Evolutionary conservation across 2,329 filamentous ascomycete genomes (phyloP).

Genomic region (Pseudogymnoascus sp.): DNA sequence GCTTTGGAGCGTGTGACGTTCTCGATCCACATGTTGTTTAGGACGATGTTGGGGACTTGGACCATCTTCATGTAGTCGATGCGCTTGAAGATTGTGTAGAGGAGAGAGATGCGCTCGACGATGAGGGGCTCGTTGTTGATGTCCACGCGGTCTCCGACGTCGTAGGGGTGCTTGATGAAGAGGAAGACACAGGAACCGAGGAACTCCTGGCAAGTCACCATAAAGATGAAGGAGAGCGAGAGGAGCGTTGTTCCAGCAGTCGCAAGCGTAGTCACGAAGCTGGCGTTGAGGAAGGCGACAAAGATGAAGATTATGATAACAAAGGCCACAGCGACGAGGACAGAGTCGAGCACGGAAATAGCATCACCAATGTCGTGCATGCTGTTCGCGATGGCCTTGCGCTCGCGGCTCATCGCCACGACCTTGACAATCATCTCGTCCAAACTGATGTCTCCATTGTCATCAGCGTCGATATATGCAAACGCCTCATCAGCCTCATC

Average conservation of each 20-base stretch:
- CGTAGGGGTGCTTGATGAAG: constrained; percentile 96
- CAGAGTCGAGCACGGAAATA: constrained; percentile 79
- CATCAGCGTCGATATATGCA: constrained; percentile 68
- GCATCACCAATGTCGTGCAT: constrained; percentile 98
- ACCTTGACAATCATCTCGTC: constrained; percentile 88
- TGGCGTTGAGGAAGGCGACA: constrained; percentile 81
- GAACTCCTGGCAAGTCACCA: constrained; percentile 84
- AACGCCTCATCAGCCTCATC: constrained; percentile 83
- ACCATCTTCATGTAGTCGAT: constrained; percentile 72
- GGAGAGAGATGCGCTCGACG: constrained; percentile 87
- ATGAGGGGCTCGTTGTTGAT: constrained; percentile 61
- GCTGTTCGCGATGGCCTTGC: constrained; percentile 81
- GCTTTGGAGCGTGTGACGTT: constrained; percentile 86
- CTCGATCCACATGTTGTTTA: constrained; percentile 92
- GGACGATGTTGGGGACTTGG: constrained; percentile 75
- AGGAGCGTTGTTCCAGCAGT: constrained; percentile 87
- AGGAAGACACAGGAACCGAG: constrained; percentile 98
- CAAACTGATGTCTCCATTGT: constrained; percentile 87
- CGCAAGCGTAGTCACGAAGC: constrained; percentile 74
- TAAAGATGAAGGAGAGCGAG: constrained; percentile 94
- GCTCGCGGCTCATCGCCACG: constrained; percentile 72
- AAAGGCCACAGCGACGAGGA: constrained; percentile 73
- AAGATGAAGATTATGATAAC: constrained; percentile 79
- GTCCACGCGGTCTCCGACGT: constrained; percentile 90
- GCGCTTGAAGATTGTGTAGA: constrained; percentile 86